Base-by-base conservation (phyloP, 139 green algal species). In the Chlorella sp. region DNA sequence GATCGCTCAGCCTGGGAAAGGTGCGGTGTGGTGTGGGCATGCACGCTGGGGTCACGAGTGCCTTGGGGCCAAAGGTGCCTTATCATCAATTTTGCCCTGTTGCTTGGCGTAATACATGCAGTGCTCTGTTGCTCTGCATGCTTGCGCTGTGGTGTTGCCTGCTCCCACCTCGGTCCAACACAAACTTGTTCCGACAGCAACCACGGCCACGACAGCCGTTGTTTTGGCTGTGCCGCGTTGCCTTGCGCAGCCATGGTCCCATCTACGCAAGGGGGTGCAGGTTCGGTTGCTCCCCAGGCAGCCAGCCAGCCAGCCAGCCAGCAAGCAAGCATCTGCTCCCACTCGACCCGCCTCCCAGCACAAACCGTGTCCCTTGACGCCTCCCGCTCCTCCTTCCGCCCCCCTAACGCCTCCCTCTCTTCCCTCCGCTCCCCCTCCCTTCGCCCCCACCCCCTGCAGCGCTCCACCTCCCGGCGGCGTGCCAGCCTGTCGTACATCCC, bases 401-500 rank as follows among this genome's bases (percentile, higher is more conserved):
- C n/a, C n/a, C n/a, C n/a, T n/a, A n/a, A n/a, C n/a, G 60, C 60
- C 60, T 68, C 15, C 60, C 60, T 68, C 15, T 18, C 60, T 68
- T 14, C 60, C 60, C 60, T 26, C 60, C 36, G 24, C 22, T 37
- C 78, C 3, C 39, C 16, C 40, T 36, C 19, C 40, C 15, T 68
- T 48, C 40, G 26, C 39, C 5, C 39, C 77, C 39, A 21, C 15
- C 18, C 21, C 9, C 57, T 76, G 83, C 83, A 87, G 36, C 83
- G 60, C 26, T 53, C 83, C 32, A 37, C 34, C 86, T 75, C 73
- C 21, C 53, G 60, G n/a, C 53, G 37, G 12, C 73, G 30, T 2
- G 57, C 22, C 86, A 40, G 57, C 81, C 57, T 68, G 11, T 57
- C 91, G 9, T 96, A 95, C 90, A 88, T 89, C 0, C 92, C 90